phyloP scores from a whole-genome alignment of 2,329 filamentous ascomycete genomes.

The Trichoderma harzianum region DNA sequence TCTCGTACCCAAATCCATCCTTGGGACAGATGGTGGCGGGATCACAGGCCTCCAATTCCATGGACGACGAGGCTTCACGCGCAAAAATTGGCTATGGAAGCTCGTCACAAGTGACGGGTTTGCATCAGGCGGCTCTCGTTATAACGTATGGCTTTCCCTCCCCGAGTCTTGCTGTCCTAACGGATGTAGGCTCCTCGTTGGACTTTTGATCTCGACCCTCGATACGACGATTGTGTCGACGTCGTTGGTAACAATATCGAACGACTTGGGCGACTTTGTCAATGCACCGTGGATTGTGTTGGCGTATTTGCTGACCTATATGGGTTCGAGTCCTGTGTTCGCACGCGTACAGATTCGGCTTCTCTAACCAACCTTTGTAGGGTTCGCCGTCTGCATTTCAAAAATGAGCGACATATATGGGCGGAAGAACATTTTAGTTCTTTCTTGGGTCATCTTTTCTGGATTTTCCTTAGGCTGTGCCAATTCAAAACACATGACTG shows the following conservation, averaged over 20 bases:
- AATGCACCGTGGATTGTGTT: constrained; percentile 55
- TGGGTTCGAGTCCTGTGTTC: constrained; percentile 38
- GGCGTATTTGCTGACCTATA: constrained; percentile 55
- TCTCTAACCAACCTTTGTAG: constrained; percentile 28
- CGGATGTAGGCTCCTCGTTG: constrained; percentile 43
- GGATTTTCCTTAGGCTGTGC: constrained; percentile 54
- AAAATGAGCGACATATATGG: constrained; percentile 59
- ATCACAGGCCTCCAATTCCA: constrained; percentile 6
- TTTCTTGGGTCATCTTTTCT: constrained; percentile 54
- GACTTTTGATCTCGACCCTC: constrained; percentile 55
- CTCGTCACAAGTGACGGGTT: neutral
- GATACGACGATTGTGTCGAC: constrained; percentile 59
- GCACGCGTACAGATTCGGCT: constrained; percentile 10
- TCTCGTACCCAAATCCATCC: constrained; percentile 34
- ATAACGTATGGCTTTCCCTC: constrained; percentile 19
- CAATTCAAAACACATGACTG: constrained; percentile 46
- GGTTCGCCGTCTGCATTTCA: constrained; percentile 56
- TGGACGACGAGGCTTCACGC: neutral
- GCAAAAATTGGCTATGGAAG: neutral
- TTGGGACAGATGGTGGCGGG: constrained; percentile 30
- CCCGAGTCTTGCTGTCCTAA: neutral
- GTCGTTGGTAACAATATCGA: constrained; percentile 54
- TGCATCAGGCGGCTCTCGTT: constrained; percentile 19
- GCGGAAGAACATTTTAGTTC: constrained; percentile 46
- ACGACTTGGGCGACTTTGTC: constrained; percentile 48